Percentiles rank a stretch among this genome's conserved stretches.
phyloP scores from a whole-genome alignment of 352 stramenopile species.

The Globisporangium cylindrosporum region DNA sequence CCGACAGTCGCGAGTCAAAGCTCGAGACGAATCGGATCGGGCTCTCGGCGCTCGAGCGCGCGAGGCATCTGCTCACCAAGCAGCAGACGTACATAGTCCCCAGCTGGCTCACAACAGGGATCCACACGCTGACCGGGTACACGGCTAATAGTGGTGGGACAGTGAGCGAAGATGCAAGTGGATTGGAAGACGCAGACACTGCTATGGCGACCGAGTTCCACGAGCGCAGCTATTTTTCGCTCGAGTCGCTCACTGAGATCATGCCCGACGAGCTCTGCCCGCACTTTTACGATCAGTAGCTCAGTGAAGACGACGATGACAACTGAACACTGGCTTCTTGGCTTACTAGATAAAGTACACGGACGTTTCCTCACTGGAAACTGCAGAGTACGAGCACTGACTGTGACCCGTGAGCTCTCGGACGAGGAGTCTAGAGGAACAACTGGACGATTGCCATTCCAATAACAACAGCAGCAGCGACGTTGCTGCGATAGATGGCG shows the following conservation, averaged over 20 bases:
- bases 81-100: neutral
- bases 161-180: neutral
- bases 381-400: neutral
- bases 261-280: slow-evolving; percentile 51
- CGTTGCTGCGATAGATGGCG: too few species aligned
- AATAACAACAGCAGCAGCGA: neutral
- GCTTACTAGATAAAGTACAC: neutral
- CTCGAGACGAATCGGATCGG: slow-evolving; percentile 50
- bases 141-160: neutral
- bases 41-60: slow-evolving; percentile 47
- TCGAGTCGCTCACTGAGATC: slow-evolving; percentile 54
- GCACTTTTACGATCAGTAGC: slow-evolving; percentile 35
- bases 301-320: neutral
- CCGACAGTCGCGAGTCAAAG: slow-evolving; percentile 54
- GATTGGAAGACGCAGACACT: slow-evolving; percentile 9
- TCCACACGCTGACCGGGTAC: slow-evolving; percentile 37
- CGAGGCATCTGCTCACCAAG: slow-evolving; percentile 32
- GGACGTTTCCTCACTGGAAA: neutral
- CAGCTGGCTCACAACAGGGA: slow-evolving; percentile 23
- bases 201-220: slow-evolving; percentile 45
- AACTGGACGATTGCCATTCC: neutral
- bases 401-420: neutral
- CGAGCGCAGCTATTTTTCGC: slow-evolving; percentile 56
- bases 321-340: neutral
- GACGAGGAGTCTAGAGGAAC: neutral